Evolutionary conservation across 306 rosid genomes (phyloP).

Genomic region (Cucumis sativus): DNA sequence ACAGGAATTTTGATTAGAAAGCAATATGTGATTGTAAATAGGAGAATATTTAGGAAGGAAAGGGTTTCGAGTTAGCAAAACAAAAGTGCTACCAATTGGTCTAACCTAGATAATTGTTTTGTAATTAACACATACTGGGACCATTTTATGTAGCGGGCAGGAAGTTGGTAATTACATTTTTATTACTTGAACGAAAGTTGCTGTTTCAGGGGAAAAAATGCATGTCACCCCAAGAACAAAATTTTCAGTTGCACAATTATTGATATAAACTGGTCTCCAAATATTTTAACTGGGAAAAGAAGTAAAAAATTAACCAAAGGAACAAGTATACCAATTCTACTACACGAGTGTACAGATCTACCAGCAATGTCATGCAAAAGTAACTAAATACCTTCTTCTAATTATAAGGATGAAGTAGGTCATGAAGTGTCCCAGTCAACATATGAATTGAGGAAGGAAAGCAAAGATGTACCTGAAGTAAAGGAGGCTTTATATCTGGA

Average conservation of each 20-base stretch:
- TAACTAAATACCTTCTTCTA: neutral
- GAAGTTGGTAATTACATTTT: neutral
- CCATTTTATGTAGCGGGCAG: neutral
- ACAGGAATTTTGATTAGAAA: too few species aligned
- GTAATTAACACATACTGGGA: neutral
- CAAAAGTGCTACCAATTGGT: too few species aligned
- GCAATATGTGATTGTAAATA: too few species aligned
- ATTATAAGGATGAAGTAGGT: neutral
- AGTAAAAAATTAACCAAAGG: neutral
- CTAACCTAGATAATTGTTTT: neutral
- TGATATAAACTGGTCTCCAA: neutral
- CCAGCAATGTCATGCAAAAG: neutral
- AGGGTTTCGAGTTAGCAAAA: too few species aligned
- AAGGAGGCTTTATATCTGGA: conserved; percentile 79
- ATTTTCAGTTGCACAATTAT: neutral
- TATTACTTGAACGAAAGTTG: neutral
- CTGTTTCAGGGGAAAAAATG: neutral
- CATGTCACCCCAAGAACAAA: neutral
- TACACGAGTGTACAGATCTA: neutral
- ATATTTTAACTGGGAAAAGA: neutral
- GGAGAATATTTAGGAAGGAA: too few species aligned
- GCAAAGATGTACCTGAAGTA: conserved; percentile 62
- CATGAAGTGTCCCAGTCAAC: neutral
- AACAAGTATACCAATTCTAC: neutral
- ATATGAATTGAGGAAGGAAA: conserved; percentile 8